Conservation (phyloP, 2,329 filamentous ascomycete genomes). For the Aspergillus sergii region DNA sequence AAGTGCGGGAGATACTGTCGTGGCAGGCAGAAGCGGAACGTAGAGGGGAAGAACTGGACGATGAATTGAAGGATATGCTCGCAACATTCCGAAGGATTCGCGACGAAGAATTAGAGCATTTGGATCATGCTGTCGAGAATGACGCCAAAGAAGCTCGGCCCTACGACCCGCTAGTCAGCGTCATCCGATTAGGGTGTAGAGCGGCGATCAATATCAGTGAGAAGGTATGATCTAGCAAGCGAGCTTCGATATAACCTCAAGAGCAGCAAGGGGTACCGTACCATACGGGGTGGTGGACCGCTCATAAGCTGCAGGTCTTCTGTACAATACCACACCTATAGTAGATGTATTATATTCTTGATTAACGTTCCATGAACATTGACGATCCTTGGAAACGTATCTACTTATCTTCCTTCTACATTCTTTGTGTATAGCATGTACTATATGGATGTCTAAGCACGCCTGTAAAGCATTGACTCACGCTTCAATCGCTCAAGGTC, state of each 20-base stretch:
- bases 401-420: neutral
- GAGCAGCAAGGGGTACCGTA: neutral
- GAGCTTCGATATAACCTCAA: neutral
- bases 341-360: constrained; percentile 16
- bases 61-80: constrained; percentile 74
- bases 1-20: constrained; percentile 78
- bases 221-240: constrained; percentile 39
- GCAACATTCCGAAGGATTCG: constrained; percentile 77
- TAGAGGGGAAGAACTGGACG: constrained; percentile 77
- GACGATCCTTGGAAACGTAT: neutral
- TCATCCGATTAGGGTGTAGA: constrained; percentile 87
- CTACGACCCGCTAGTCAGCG: constrained; percentile 82
- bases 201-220: constrained; percentile 86
- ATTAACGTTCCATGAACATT: neutral
- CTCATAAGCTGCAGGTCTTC: neutral
- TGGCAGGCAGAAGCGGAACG: constrained; percentile 78
- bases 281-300: neutral
- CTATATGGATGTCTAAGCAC: neutral
- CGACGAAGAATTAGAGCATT: constrained; percentile 94
- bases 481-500: constrained; percentile 7
- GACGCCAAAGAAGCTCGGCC: constrained; percentile 88
- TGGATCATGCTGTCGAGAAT: constrained; percentile 92
- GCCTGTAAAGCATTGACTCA: neutral
- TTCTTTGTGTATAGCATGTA: neutral
- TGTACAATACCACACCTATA: constrained; percentile 11